Evolutionary conservation across 257 asterid species (phyloP), one percentile per base, ranked within the genome.

Genomic region (Craterostigma plantagineum): DNA sequence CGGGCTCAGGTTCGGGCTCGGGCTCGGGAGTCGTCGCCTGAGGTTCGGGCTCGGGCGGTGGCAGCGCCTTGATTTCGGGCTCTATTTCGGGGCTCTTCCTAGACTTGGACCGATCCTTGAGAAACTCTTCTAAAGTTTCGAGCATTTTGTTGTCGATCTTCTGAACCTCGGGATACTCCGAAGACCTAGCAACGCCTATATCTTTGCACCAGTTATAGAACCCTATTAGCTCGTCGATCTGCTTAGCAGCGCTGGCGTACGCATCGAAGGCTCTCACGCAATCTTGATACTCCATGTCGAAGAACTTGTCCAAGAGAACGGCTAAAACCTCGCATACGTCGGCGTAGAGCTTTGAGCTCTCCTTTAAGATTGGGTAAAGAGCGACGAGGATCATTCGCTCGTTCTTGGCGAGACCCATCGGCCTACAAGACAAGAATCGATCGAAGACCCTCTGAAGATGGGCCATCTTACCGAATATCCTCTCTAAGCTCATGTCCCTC

Each of bases 311-410:
- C 18, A 61, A 35, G 50, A 73, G 55, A 57, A 60, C 38, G 7
- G 59, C 60, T 59, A 76, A 55, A 13, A 52, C 63, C 49, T 70
- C 73, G 11, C 66, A 65, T 57, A 64, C 42, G 16, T 68, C 79
- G 37, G 50, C 66, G 39, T 76, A 68, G 18, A 70, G 49, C 65
- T 43, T 60, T 50, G 73, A 73, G 49, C 91, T 76, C 18, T 76
- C 93, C 54, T 55, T 73, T 55, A 76, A 75, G 34, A 66, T 51
- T 52, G 64, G 48, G 51, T 58, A 48, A 0, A 73, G 42, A 0
- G 93, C 85, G n/a, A 61, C 63, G 27, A 68, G 75, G 61, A 80
- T 79, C 77, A 76, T 68, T 61, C 77, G 61, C 62, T 73, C 57
- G 52, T 40, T 71, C 56, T 70, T 68, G 8, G 93, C 93, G 35